phyloP scores from a whole-genome alignment of 129 eudicot genomes.

The Escallonia herrerae region DNA sequence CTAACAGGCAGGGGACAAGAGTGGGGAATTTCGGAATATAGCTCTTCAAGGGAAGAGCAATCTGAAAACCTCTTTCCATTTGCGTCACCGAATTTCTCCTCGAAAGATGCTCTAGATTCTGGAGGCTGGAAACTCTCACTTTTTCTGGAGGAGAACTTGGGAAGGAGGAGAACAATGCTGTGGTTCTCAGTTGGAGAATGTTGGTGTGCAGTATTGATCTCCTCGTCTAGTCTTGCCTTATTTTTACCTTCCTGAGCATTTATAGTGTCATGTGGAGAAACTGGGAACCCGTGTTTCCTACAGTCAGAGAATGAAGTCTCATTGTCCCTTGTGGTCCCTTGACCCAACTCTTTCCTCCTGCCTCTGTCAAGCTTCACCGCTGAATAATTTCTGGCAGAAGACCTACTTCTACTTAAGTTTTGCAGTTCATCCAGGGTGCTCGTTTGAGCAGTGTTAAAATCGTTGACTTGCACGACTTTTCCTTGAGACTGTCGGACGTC shows the following conservation, averaged over 20 bases:
- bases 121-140: slow-evolving; percentile 21
- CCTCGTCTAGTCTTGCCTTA: slow-evolving; percentile 5
- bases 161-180: slow-evolving; percentile 34
- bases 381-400: slow-evolving; percentile 12
- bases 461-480: slow-evolving; percentile 26
- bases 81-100: slow-evolving; percentile 29
- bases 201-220: slow-evolving; percentile 10
- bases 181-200: slow-evolving; percentile 18
- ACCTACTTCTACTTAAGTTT: slow-evolving; percentile 17
- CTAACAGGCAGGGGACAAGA: slow-evolving; percentile 63
- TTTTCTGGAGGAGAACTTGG: slow-evolving; percentile 20
- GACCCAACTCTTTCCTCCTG: slow-evolving; percentile 22
- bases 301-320: slow-evolving; percentile 26
- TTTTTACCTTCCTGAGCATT: slow-evolving; percentile 8
- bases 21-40: slow-evolving; percentile 45
- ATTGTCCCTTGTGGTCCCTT: slow-evolving; percentile 19
- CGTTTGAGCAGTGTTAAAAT: slow-evolving; percentile 22
- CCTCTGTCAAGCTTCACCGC: slow-evolving; percentile 18
- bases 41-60: slow-evolving; percentile 42
- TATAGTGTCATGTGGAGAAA: slow-evolving; percentile 2
- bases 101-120: slow-evolving; percentile 34
- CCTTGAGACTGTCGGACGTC: slow-evolving; percentile 18
- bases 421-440: slow-evolving; percentile 12
- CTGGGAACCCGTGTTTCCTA: slow-evolving; percentile 10
- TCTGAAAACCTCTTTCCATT: slow-evolving; percentile 30